Evolutionary conservation across 441 rosid genomes (phyloP).

Genomic region (Croton setiger): DNA sequence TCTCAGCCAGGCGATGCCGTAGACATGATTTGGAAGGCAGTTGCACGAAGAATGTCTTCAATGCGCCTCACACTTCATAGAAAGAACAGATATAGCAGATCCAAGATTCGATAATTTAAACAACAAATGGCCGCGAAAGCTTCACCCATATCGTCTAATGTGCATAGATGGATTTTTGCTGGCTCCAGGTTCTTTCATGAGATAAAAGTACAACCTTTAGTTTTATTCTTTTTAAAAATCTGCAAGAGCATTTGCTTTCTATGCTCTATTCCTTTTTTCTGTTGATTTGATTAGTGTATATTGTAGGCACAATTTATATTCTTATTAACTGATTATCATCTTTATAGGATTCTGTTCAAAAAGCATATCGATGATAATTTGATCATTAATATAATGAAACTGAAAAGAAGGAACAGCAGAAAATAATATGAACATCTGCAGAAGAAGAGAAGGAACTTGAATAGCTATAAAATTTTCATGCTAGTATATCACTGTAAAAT

Average conservation of each 20-base stretch:
- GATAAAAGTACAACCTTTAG: neutral
- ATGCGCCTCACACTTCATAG: constrained; percentile 59
- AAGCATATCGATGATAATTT: neutral
- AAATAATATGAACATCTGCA: neutral
- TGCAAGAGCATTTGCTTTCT: neutral
- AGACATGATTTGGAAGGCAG: constrained; percentile 80
- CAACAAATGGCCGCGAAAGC: neutral
- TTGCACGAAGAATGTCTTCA: constrained; percentile 50
- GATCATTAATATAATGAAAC: too few relatives aligned
- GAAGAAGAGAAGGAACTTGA: constrained; percentile 23
- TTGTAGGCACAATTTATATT: too few relatives aligned
- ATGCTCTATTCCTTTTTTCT: neutral
- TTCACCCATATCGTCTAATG: neutral
- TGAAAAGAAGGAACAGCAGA: neutral
- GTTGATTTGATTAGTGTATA: neutral
- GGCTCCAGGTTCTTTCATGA: neutral
- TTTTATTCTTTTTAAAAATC: neutral
- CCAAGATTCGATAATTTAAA: neutral
- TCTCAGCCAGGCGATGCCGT: constrained; percentile 71
- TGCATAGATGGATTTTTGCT: neutral
- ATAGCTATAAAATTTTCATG: neutral
- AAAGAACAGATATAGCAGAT: constrained; percentile 26
- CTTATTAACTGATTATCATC: neutral
- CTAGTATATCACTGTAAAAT: constrained; percentile 19
- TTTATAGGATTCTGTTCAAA: neutral